These are phyloP conservation scores for Xylaria grammica DNA, from an alignment of 495 filamentous ascomycete species.

Conservation along the genomic window DNA sequence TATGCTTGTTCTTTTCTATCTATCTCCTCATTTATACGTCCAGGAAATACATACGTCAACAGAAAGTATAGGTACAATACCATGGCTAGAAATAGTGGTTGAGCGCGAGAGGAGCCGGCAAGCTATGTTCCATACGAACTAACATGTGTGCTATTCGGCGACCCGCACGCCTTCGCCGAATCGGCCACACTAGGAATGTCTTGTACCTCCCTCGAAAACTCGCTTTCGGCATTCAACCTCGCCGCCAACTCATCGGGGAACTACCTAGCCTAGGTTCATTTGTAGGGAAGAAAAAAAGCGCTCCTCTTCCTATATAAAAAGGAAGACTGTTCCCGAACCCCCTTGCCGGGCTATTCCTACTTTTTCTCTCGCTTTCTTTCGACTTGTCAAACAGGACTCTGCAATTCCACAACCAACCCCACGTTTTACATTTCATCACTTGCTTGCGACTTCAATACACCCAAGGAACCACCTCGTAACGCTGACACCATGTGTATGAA, in stretches of 20 bases:
- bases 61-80: too few species aligned
- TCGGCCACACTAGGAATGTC: background rate
- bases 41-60: too few species aligned
- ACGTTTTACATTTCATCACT: too few species aligned
- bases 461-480: background rate
- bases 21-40: too few species aligned
- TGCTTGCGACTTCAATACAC: background rate
- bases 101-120: too few species aligned
- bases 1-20: too few species aligned
- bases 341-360: background rate
- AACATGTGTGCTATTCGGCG: background rate
- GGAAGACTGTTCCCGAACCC: background rate
- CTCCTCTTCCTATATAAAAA: slow-evolving; percentile 3
- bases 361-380: background rate
- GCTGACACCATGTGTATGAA: slow-evolving; percentile 38
- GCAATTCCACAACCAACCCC: background rate
- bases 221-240: background rate
- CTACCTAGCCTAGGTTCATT: too few species aligned
- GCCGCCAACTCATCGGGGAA: slow-evolving; percentile 18
- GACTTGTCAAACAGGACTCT: background rate
- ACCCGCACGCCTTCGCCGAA: background rate
- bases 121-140: background rate
- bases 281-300: background rate
- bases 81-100: too few species aligned
- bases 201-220: background rate